These are phyloP conservation scores for Candida tunisiensis DNA, from an alignment of 1,139 yeast genomes.

Conservation along the genomic window DNA sequence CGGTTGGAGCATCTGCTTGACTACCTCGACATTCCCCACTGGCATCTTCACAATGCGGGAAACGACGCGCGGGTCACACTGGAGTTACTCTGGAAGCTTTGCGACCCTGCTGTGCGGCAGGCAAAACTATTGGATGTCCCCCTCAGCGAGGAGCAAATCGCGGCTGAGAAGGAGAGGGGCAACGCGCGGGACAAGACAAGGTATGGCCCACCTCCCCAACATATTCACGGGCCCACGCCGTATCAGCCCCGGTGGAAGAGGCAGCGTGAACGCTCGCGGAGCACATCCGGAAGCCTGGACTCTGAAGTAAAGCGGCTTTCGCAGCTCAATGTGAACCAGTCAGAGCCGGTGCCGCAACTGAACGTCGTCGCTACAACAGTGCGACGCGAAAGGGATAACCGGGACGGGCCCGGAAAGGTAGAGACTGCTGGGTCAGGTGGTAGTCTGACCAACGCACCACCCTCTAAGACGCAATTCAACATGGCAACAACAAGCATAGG, in stretches of 20 bases:
- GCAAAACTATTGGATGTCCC: constrained; percentile 14
- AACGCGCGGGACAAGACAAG: not conserved
- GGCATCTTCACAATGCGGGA: constrained; percentile 64
- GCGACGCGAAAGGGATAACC: too few relatives aligned
- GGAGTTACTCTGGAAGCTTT: constrained; percentile 30
- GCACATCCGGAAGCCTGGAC: too few relatives aligned
- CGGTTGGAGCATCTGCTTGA: constrained; percentile 36
- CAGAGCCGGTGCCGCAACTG: too few relatives aligned
- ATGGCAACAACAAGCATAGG: too few relatives aligned
- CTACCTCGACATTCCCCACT: constrained; percentile 38
- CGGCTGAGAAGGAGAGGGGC: not conserved
- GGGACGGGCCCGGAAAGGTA: too few relatives aligned
- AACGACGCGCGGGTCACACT: constrained; percentile 66
- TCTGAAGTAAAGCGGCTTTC: too few relatives aligned
- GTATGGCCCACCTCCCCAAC: constrained; percentile 2
- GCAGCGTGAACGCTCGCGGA: too few relatives aligned
- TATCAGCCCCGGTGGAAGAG: constrained; percentile 1
- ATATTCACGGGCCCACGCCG: constrained; percentile 3
- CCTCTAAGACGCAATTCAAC: too few relatives aligned
- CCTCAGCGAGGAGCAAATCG: not conserved
- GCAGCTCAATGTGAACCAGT: too few relatives aligned
- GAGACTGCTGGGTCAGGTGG: too few relatives aligned
- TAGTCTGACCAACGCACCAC: too few relatives aligned
- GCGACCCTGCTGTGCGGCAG: constrained; percentile 35
- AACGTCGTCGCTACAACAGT: too few relatives aligned